A percentile compares a stretch with the other conserved stretches of the same genome.
Evolutionary conservation across 106 monocot genomes (phyloP).

Genomic region (Alisma plantagoaquatica): DNA sequence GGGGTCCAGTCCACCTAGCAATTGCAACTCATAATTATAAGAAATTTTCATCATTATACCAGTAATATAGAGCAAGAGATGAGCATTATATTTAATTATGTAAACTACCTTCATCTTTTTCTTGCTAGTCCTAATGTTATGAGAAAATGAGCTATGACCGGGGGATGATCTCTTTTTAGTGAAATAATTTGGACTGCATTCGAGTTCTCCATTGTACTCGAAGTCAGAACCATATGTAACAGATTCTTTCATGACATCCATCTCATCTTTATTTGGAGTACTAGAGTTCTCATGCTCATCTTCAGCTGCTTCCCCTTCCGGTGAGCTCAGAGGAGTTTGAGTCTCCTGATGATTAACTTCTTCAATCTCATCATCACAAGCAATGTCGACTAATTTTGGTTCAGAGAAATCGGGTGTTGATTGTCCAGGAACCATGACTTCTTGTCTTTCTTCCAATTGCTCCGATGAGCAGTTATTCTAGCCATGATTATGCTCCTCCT

Average conservation of each 20-base stretch:
- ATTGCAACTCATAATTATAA: no score
- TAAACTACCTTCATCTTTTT: slow-evolving; percentile 60
- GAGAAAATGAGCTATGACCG: slow-evolving; percentile 1
- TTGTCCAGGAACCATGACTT: slow-evolving; percentile 5
- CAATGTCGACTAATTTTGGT: slow-evolving; percentile 40
- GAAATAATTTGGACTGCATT: slow-evolving; percentile 16
- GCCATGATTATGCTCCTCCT: slow-evolving; percentile 21
- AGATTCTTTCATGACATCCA: no score
- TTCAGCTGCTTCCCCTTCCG: slow-evolving; percentile 10
- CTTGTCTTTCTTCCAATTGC: slow-evolving; percentile 1
- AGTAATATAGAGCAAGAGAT: no score
- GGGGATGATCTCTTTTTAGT: slow-evolving; percentile 17
- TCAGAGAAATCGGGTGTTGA: slow-evolving; percentile 9
- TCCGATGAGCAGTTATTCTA: slow-evolving; percentile 6
- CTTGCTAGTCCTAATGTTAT: slow-evolving; percentile 20
- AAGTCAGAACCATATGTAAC: no score
- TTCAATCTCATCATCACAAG: no score
- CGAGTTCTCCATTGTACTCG: slow-evolving; percentile 11
- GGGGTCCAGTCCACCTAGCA: slow-evolving; percentile 95
- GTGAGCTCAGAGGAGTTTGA: slow-evolving; percentile 1
- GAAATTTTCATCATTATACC: no score
- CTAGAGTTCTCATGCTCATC: no score
- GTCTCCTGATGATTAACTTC: slow-evolving; percentile 3
- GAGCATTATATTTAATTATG: no score
- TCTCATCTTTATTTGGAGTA: no score